phyloP scores from a whole-genome alignment of 192 early-diverging fungal species.

The Rhizophagus clarus region DNA sequence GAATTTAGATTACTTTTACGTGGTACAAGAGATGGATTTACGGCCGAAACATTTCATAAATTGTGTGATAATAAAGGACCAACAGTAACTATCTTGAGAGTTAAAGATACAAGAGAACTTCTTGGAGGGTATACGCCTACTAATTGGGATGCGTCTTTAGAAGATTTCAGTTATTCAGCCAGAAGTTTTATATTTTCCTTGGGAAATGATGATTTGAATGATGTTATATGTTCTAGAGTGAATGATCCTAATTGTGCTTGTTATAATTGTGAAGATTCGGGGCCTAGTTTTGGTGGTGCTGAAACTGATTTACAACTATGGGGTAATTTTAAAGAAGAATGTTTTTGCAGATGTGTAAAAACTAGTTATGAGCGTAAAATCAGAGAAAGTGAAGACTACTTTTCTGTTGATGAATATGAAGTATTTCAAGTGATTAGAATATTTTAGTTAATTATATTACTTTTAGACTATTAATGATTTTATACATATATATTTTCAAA shows the following conservation, averaged over 20 bases:
- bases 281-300: neutral
- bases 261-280: neutral
- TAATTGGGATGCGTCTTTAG: neutral
- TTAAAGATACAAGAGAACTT: conserved; percentile 6
- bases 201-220: neutral
- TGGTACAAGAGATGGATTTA: conserved; percentile 7
- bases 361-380: conserved; percentile 13
- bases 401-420: conserved; percentile 22
- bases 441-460: neutral
- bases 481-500: too few species aligned
- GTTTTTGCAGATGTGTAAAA: neutral
- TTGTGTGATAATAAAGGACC: conserved; percentile 23
- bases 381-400: neutral
- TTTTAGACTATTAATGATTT: too few species aligned
- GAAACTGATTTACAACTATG: neutral
- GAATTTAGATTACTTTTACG: conserved; percentile 6
- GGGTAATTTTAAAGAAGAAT: conserved; percentile 1
- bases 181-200: neutral
- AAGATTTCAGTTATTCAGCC: neutral
- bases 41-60: neutral
- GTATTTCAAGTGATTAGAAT: conserved; percentile 17
- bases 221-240: neutral
- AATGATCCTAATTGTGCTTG: neutral
- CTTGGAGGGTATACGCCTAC: neutral
- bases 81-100: neutral